Evolutionary conservation across 192 early-diverging fungal species (phyloP), one percentile per base, ranked within the genome.

Genomic region (Coemansia sp.): DNA sequence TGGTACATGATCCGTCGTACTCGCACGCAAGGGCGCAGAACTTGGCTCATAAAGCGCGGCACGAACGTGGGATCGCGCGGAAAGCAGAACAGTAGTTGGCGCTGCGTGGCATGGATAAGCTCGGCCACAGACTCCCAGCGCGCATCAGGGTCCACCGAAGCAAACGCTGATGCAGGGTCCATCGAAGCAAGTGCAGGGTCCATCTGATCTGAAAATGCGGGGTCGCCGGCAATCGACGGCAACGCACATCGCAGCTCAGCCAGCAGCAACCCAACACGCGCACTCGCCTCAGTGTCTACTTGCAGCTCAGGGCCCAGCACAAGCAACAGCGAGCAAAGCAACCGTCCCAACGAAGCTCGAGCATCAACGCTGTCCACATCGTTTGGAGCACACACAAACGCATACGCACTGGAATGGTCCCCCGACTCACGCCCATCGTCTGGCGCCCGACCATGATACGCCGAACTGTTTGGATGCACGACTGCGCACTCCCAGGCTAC

Each of bases 261-360:
- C 61, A 94, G 83, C 23, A 98, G 70, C 22, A 84, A 86, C 14
- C 92, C 83, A 56, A 93, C 94, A 1, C 94, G 75, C 26, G 93
- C 89, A n/a, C 94, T 84, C 1, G 92, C 77, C 50, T 84, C 87
- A 0, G 82, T 68, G 22, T 89, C 91, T 3, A 82, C 74, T 52
- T 90, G 88, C 41, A 99, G 75, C 68, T 98, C 96, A 0, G 97
- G 97, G 0, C 97, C 97, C 29, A 97, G 68, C 0, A 93, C 94
- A 16, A 92, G 91, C 58, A 97, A 81, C 38, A 97, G 67, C 4
- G 92, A 92, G 63, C 93, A 88, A 48, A 97, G 85, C n/a, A 98
- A 90, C 27, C 86, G 87, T 1, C 94, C 97, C 47, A 98, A 68
- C 17, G 77, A 68, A 3, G 88, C 85, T 17, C 84, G 84, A 1